Evolutionary conservation across 2,329 filamentous ascomycete species (phyloP), one percentile per base, ranked within the genome.

Genomic region (Parafenestella ontariensis): DNA sequence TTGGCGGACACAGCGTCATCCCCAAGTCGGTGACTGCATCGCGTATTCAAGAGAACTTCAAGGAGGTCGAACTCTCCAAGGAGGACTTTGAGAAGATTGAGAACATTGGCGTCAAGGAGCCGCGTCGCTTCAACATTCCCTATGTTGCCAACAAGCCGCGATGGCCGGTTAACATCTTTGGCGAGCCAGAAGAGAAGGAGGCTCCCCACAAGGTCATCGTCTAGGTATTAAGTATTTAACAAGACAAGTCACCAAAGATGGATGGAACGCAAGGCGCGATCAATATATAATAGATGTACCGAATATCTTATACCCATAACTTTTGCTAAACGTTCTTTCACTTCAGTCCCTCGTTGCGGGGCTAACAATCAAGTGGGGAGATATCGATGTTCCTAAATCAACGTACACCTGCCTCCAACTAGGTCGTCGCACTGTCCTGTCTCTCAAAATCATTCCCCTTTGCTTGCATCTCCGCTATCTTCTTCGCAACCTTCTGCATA

Each of bases 111-210:
- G 84, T 82, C 74, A 86, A 87, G 69, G 65, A 78, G 85, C 54
- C 86, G 84, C 71, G 87, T 83, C 59, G 85, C 85, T 73, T 80
- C 82, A 44, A 70, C 61, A 66, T 71, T 42, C 68, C 80, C 34
- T 68, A 68, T 48, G 75, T 70, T 49, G 67, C 68, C 68, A 77
- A 85, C 74, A 77, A 76, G 58, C 82, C 82, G 34, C 77, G 78
- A 58, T 87, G 85, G 85, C 75, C 83, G 58, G 80, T 87, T 58
- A 76, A 87, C 73, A 77, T 86, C 68, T 87, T 84, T 61, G 72
- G 74, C 53, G 83, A 85, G 55, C 78, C 80, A 31, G 79, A 79
- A 62, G 84, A 87, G 78, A 77, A 81, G 74, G 58, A 64, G 52
- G 81, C 83, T 52, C 70, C 67, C 26, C 76, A 83, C 72, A 76